These are phyloP conservation scores for Trichaptum fuscoviolaceum DNA, from an alignment of 768 basidiomycete genomes.

Conservation along the genomic window DNA sequence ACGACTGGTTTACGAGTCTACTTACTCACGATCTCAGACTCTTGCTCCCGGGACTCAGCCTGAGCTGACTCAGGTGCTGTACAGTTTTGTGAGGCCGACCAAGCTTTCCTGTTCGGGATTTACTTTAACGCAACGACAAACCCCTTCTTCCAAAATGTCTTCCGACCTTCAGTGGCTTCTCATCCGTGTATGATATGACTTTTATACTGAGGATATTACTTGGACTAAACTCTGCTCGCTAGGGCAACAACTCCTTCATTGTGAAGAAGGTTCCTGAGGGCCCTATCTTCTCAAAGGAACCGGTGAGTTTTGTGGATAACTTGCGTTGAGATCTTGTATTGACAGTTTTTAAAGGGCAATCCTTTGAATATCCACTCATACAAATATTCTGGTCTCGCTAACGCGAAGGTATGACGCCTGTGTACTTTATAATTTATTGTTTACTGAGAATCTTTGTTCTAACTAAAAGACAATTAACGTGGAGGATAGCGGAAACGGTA, in stretches of 20 bases:
- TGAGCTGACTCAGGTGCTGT: conserved; percentile 3
- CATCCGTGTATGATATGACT: conserved; percentile 57
- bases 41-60: too few species aligned
- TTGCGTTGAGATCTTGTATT: conserved; percentile 13
- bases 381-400: conserved; percentile 88
- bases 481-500: conserved; percentile 44
- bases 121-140: background rate
- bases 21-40: too few species aligned
- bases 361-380: conserved; percentile 83
- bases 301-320: conserved; percentile 40
- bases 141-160: conserved; percentile 54
- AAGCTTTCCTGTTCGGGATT: background rate
- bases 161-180: conserved; percentile 93
- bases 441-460: background rate
- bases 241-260: conserved; percentile 83
- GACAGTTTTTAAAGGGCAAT: conserved; percentile 55
- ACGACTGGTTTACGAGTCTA: too few species aligned
- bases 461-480: conserved; percentile 58
- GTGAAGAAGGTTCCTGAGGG: conserved; percentile 74
- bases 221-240: conserved; percentile 12
- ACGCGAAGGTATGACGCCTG: conserved; percentile 55
- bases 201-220: conserved; percentile 6
- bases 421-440: conserved; percentile 6
- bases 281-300: conserved; percentile 79
- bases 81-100: background rate